Percentiles rank a stretch among this genome's conserved stretches.
Conservation (phyloP, 257 asterid species). For the Prunella vulgaris region DNA sequence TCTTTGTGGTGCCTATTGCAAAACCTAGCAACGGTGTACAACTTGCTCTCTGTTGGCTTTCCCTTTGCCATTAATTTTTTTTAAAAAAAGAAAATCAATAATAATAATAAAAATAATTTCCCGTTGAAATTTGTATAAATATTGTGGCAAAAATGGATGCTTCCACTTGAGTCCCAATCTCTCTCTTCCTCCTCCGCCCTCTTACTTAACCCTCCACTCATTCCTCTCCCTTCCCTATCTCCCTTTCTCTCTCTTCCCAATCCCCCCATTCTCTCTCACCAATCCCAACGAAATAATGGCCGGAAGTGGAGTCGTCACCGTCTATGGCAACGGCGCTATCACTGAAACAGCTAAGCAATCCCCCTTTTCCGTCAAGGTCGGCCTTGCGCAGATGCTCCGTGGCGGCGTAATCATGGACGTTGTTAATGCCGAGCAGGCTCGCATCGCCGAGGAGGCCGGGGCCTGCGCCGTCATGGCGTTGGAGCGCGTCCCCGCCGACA, state of each 20-base stretch:
- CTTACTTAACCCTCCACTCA: constrained; percentile 28
- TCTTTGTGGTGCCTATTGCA: not conserved
- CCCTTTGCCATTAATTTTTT: constrained; percentile 13
- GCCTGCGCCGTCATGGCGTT: constrained; percentile 97
- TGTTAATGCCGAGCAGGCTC: constrained; percentile 83
- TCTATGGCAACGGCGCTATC: constrained; percentile 84
- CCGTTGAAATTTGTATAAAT: not conserved
- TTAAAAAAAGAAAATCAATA: not conserved
- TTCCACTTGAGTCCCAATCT: constrained; percentile 27
- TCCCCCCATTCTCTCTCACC: not conserved
- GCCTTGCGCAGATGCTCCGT: constrained; percentile 94
- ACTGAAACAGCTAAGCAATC: constrained; percentile 76
- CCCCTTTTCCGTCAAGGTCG: constrained; percentile 88
- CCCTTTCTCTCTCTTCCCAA: not conserved
- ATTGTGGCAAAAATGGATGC: not conserved
- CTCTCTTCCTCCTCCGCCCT: not conserved
- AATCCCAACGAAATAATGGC: constrained; percentile 40
- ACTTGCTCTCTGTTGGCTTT: constrained; percentile 13
- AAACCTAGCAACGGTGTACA: constrained; percentile 11
- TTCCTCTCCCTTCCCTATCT: constrained; percentile 10
- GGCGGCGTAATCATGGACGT: constrained; percentile 97
- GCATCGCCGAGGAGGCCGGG: constrained; percentile 95
- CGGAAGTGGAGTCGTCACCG: constrained; percentile 85
- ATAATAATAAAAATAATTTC: not conserved
- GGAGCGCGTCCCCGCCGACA: constrained; percentile 93